These are phyloP conservation scores for Venturia aucupariae DNA, from an alignment of 2,329 filamentous ascomycete species.

Conservation along the genomic window DNA sequence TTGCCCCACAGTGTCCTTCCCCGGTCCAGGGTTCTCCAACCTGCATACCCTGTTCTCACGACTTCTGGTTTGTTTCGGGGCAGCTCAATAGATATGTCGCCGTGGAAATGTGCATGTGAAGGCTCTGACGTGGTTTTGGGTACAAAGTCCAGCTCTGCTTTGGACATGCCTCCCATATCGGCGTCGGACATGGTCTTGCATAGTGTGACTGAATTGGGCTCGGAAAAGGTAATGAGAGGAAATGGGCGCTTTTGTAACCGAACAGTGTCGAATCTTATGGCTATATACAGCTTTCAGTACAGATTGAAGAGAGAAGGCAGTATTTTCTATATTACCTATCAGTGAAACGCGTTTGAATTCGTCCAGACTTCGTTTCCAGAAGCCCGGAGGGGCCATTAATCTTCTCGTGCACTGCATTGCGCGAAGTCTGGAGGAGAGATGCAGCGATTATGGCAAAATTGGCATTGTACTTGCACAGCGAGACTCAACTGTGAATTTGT, in stretches of 20 bases:
- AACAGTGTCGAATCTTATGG: constrained; percentile 59
- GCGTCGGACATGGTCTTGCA: constrained; percentile 77
- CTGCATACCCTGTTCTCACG: constrained; percentile 76
- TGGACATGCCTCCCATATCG: constrained; percentile 80
- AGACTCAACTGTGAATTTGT: not conserved
- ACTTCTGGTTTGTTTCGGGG: constrained; percentile 66
- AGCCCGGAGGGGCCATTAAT: constrained; percentile 33
- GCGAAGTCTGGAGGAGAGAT: not conserved
- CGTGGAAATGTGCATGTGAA: constrained; percentile 73
- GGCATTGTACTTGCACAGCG: constrained; percentile 23
- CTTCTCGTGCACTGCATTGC: constrained; percentile 28
- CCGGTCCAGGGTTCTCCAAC: constrained; percentile 75
- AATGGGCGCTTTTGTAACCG: constrained; percentile 55
- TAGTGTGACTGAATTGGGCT: constrained; percentile 31
- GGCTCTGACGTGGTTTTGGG: constrained; percentile 37
- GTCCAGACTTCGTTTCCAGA: constrained; percentile 49
- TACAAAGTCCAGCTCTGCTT: constrained; percentile 59
- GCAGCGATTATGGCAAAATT: not conserved
- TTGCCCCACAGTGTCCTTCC: constrained; percentile 75
- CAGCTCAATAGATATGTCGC: constrained; percentile 76
- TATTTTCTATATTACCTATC: constrained; percentile 36
- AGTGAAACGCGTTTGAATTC: constrained; percentile 48
- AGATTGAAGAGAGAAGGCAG: constrained; percentile 26
- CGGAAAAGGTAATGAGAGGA: constrained; percentile 55
- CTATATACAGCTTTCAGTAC: constrained; percentile 35